Percentiles rank a stretch among this genome's conserved stretches.
Conservation (phyloP, 768 basidiomycete genomes). For the Amanita polypyramis region DNA sequence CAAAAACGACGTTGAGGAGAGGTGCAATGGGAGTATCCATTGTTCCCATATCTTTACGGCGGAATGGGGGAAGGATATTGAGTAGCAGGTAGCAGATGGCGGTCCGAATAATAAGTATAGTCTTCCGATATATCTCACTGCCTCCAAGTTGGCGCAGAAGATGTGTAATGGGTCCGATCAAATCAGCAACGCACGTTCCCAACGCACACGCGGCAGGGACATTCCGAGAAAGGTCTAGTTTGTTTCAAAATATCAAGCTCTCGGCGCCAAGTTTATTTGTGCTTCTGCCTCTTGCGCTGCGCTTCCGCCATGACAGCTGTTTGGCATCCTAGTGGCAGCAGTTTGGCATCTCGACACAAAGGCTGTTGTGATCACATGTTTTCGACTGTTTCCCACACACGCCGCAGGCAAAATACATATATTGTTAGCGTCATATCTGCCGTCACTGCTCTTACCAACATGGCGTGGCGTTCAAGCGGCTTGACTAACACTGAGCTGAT, state of each 20-base stretch:
- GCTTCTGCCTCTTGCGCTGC: neutral
- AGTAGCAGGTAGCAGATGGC: no score
- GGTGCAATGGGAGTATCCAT: conserved; percentile 24
- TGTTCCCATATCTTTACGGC: neutral
- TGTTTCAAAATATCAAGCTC: no score
- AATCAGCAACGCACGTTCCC: neutral
- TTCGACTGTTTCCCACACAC: neutral
- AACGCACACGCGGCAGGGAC: neutral
- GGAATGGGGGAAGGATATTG: no score
- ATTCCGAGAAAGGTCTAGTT: no score
- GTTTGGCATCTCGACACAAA: no score
- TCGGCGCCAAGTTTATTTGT: neutral
- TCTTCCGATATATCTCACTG: neutral
- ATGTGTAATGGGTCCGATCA: neutral
- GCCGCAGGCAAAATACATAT: neutral
- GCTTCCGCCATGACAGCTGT: no score
- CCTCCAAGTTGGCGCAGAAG: neutral
- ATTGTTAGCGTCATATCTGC: neutral
- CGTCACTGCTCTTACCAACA: conserved; percentile 16
- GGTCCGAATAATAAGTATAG: neutral
- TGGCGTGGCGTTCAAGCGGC: conserved; percentile 82
- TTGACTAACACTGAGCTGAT: conserved; percentile 64
- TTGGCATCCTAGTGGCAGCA: no score
- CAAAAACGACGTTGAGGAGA: conserved; percentile 48
- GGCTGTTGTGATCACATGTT: neutral